Conservation (phyloP, 495 filamentous ascomycete genomes). For the Pyronema omphalodes region DNA sequence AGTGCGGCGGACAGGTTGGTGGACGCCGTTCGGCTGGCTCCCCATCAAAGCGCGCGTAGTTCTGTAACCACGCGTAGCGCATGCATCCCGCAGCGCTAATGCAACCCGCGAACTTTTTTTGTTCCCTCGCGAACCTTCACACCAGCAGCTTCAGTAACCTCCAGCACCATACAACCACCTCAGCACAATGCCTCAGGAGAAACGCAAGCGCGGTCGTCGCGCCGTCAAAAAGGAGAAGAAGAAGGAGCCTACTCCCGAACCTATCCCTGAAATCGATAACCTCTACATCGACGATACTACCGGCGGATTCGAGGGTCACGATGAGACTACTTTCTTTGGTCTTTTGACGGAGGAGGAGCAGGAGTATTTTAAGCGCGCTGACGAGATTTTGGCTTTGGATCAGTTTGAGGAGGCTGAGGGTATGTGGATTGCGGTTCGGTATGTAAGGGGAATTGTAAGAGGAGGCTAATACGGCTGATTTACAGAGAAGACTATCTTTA, state of each 20-base stretch:
- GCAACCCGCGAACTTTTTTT: no score
- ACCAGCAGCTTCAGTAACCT: background rate
- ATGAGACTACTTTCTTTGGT: slow-evolving; percentile 57
- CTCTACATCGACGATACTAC: slow-evolving; percentile 9
- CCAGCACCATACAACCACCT: background rate
- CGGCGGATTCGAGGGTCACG: slow-evolving; percentile 3
- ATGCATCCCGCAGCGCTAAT: no score
- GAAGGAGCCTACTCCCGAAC: slow-evolving; percentile 5
- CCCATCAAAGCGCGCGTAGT: no score
- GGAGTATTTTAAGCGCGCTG: slow-evolving; percentile 80
- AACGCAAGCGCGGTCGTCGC: slow-evolving; percentile 50
- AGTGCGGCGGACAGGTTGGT: no score
- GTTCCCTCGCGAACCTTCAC: background rate
- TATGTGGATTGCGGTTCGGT: background rate
- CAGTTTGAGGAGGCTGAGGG: slow-evolving; percentile 54
- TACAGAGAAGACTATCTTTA: slow-evolving; percentile 51
- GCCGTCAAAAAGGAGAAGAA: slow-evolving; percentile 39
- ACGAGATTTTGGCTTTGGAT: slow-evolving; percentile 74
- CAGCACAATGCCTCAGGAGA: slow-evolving; percentile 37
- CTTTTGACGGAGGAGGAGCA: slow-evolving; percentile 77
- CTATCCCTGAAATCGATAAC: background rate
- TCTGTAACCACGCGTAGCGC: no score
- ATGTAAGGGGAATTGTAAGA: background rate
- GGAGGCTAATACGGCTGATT: background rate
- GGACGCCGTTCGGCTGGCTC: no score